phyloP scores from a whole-genome alignment of 768 basidiomycete species.

The Phlegmacium glaucopus region DNA sequence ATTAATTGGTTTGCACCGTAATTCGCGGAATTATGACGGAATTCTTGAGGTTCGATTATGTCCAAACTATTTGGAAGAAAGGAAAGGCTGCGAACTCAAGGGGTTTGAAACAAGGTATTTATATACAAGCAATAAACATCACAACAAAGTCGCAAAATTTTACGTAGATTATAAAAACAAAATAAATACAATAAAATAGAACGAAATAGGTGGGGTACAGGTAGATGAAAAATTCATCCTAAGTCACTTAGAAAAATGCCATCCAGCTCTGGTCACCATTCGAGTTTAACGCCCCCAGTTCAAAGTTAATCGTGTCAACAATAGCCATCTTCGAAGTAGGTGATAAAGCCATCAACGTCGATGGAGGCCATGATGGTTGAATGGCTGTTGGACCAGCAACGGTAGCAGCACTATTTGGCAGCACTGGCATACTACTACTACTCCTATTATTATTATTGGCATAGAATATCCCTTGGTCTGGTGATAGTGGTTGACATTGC shows the following conservation, averaged over 20 bases:
- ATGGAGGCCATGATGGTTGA: conserved; percentile 12
- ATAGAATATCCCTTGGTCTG: too few relatives aligned
- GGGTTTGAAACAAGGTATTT: not conserved
- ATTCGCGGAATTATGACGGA: conserved; percentile 8
- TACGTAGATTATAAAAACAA: too few relatives aligned
- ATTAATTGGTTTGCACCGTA: not conserved
- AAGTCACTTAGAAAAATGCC: conserved; percentile 40
- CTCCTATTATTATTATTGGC: too few relatives aligned
- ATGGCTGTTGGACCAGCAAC: conserved; percentile 10
- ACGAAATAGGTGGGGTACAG: not conserved
- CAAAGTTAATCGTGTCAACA: conserved; percentile 45
- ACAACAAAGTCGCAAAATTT: not conserved
- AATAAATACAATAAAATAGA: conserved; percentile 1
- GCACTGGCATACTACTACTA: too few relatives aligned
- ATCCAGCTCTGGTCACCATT: conserved; percentile 42
- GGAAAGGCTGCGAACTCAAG: not conserved
- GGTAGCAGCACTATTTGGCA: too few relatives aligned
- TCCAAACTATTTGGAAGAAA: too few relatives aligned
- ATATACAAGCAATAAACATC: too few relatives aligned
- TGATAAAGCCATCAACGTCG: conserved; percentile 14
- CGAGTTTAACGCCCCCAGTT: conserved; percentile 43
- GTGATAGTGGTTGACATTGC: conserved; percentile 1
- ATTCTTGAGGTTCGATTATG: too few relatives aligned
- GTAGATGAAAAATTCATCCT: not conserved
- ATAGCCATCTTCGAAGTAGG: conserved; percentile 38